Evolutionary conservation across 768 basidiomycete genomes (phyloP), one percentile per base, ranked within the genome.

Genomic region (Bullera alba): DNA sequence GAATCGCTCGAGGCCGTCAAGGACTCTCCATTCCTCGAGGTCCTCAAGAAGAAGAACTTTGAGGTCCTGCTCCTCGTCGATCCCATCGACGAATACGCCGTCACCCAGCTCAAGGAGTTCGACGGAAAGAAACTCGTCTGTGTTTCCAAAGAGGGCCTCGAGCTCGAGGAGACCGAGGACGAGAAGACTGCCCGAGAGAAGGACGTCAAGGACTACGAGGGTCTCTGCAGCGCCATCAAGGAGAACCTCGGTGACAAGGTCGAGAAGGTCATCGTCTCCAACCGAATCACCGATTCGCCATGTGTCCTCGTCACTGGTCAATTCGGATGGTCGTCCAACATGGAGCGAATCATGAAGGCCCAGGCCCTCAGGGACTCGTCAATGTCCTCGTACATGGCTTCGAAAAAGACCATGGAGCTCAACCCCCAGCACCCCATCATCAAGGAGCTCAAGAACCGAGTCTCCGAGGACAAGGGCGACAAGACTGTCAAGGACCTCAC

Each of bases 281-380:
- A 93, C 82, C 89, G 93, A 75, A 93, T 99, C 78, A 80, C 82
- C 63, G 90, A 93, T 75, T 95, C 91, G 17, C 92, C 91, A 54
- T 96, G 85, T 73, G 93, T 95, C 38, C 84, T 93, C 66, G 91
- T 96, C 70, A 97, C 95, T 53, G 93, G 93, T 50, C 92, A 96
- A 74, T 99, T 96, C 76, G 95, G 93, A 49, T 99, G 93, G 93
- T 95, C 90, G 23, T 91, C 92, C 49, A 96, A 96, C 80, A 97
- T 97, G 93, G 86, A 92, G 75, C 85, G 92, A 75, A 95, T 96
- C 79, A 96, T 97, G 93, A 93, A 93, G 77, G 91, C 93, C 12
- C 92, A 97, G 76, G 92, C 92, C 26, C 67, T 69, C 32, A 61
- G 67, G 46, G 67, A 69, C 50, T 69, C 67, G 3, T 69, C 67